Evolutionary conservation across 2,329 filamentous ascomycete species (phyloP), one percentile per base, ranked within the genome.

Genomic region (Botryosphaeria agaves): DNA sequence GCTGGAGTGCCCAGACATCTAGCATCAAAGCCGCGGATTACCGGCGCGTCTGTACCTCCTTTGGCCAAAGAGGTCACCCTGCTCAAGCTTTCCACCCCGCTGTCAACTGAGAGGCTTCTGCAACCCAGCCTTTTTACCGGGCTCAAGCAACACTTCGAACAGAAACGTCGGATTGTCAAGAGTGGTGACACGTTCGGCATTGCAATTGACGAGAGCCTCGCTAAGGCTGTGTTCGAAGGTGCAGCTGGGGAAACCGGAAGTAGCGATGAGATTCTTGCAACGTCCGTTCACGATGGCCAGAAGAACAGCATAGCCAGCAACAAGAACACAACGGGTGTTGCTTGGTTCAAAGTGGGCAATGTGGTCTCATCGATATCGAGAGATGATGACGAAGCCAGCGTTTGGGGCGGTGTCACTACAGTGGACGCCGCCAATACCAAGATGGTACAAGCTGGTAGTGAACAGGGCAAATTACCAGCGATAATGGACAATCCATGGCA

Each of bases 301-400:
- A 39, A 12, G 39, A 34, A 19, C 41, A 21, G 11, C 7, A 7
- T 14, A 12, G 41, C 34, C 26, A 37, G 28, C 18, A 42, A 15
- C 27, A 43, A 28, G 38, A 38, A 15, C 38, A 59, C 56, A 40
- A 71, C 66, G 69, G 54, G 53, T 18, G 79, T 92, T 14, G 85
- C 82, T 5, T 98, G 89, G 89, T 95, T 94, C 61, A 81, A 76
- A 39, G 78, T 98, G 24, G 77, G 78, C 23, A 78, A 82, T 35
- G 75, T 91, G 19, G 55, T 58, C 27, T 55, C 59, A 6, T 50
- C 54, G n/a, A 42, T 49, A 5, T 41, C 53, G 7, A 53, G 56
- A 59, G 46, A 72, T 58, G 41, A 74, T 59, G 41, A 62, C 45
- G 44, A 69, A 5, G 62, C 67, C n/a, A 75, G 80, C 31, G 60